Conservation (phyloP, 1,139 yeast species). For the Kluyveromyces marxianus region DNA sequence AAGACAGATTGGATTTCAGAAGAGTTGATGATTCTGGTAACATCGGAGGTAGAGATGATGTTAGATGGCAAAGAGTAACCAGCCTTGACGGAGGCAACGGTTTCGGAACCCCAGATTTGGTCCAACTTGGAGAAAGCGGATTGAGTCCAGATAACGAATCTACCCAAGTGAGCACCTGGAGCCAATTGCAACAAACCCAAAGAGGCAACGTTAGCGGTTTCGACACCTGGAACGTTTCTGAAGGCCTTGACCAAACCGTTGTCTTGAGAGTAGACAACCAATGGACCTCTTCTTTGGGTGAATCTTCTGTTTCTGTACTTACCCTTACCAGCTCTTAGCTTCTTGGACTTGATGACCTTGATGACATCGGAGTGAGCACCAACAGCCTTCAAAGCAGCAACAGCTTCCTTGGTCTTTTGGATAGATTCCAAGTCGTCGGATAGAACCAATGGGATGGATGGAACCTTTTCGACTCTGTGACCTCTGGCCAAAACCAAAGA, state of each 20-base stretch:
- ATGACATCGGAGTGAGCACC: slow-evolving; percentile 99
- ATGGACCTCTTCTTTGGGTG: slow-evolving; percentile 99
- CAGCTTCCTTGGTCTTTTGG: slow-evolving; percentile 97
- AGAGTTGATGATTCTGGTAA: slow-evolving; percentile 96
- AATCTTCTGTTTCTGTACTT: slow-evolving; percentile 99
- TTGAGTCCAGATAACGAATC: slow-evolving; percentile 99
- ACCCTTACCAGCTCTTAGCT: slow-evolving; percentile 99
- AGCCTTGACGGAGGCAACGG: slow-evolving; percentile 68
- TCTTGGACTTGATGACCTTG: slow-evolving; percentile 98
- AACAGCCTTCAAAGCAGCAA: slow-evolving; percentile 94
- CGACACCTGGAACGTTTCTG: slow-evolving; percentile 99
- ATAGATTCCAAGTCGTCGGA: slow-evolving; percentile 88
- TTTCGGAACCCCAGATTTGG: slow-evolving; percentile 93
- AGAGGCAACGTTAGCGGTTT: slow-evolving; percentile 87
- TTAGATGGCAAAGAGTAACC: slow-evolving; percentile 89
- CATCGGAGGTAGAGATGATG: slow-evolving; percentile 94
- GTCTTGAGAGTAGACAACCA: slow-evolving; percentile 96
- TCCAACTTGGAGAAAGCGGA: slow-evolving; percentile 96
- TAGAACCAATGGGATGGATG: slow-evolving; percentile 98
- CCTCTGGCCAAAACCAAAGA: slow-evolving; percentile 99
- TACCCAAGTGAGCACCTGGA: slow-evolving; percentile 99
- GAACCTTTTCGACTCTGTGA: slow-evolving; percentile 98
- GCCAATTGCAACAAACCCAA: slow-evolving; percentile 98
- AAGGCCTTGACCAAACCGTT: slow-evolving; percentile 97
- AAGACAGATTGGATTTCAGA: slow-evolving; percentile 97